Evolutionary conservation across 2,329 filamentous ascomycete species (phyloP).

Genomic region (Ophiostoma sp.): DNA sequence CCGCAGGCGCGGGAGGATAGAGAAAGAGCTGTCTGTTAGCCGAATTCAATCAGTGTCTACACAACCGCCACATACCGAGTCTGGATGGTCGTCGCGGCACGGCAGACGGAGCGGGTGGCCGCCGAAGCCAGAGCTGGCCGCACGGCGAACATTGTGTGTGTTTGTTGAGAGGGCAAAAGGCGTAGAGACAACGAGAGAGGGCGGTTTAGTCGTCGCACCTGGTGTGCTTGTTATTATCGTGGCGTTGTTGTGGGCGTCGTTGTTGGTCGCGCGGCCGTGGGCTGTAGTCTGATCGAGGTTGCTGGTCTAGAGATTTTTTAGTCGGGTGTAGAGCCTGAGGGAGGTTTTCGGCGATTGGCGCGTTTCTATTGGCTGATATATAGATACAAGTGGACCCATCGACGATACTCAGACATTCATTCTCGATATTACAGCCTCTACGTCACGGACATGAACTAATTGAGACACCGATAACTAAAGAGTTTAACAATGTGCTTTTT

Average conservation of each 20-base stretch:
- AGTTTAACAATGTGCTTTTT: background rate
- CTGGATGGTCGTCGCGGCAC: constrained; percentile 14
- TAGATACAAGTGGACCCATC: background rate
- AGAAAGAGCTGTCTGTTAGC: constrained; percentile 32
- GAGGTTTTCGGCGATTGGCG: background rate
- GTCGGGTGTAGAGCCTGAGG: background rate
- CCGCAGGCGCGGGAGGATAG: constrained; percentile 27
- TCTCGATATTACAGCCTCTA: background rate
- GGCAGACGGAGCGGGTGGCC: constrained; percentile 13
- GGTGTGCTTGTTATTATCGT: background rate
- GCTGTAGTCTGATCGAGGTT: background rate
- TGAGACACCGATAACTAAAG: background rate
- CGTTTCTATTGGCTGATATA: background rate
- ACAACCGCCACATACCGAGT: constrained; percentile 17
- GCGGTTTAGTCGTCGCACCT: too few species aligned
- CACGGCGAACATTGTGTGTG: constrained; percentile 20
- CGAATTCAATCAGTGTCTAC: background rate
- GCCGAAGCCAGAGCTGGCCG: constrained; percentile 17
- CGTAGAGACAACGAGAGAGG: background rate
- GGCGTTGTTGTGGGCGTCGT: background rate
- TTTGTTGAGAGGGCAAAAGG: background rate
- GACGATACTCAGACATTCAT: background rate
- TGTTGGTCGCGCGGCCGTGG: background rate
- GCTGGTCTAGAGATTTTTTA: constrained; percentile 4
- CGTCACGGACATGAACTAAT: background rate